Conservation (phyloP, 2,329 filamentous ascomycete genomes). For the Ceratocystis variospora region DNA sequence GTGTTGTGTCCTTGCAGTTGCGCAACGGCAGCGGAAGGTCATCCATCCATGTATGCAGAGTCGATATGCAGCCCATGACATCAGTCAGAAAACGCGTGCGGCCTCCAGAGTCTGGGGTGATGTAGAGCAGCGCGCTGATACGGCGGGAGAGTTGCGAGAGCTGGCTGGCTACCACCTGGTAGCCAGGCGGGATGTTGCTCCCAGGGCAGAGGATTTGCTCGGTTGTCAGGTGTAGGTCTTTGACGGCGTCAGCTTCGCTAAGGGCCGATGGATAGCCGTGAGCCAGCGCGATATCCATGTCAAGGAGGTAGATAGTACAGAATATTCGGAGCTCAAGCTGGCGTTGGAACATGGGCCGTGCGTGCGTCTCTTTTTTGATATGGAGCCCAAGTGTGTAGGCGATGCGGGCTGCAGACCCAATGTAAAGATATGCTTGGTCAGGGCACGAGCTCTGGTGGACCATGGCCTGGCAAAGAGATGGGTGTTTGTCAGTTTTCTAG, state of each 20-base stretch:
- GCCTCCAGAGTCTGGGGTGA: not conserved
- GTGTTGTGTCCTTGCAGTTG: slow-evolving; percentile 20
- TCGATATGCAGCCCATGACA: slow-evolving; percentile 20
- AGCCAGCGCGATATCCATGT: slow-evolving; percentile 23
- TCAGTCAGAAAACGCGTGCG: slow-evolving; percentile 19
- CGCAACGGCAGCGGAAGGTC: slow-evolving; percentile 22
- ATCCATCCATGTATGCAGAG: slow-evolving; percentile 21
- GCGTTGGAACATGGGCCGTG: slow-evolving; percentile 22
- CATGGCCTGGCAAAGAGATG: not conserved
- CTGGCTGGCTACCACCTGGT: slow-evolving; percentile 22
- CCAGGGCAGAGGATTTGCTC: slow-evolving; percentile 23
- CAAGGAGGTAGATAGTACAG: slow-evolving; percentile 23
- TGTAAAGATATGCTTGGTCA: slow-evolving; percentile 24
- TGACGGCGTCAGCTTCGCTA: slow-evolving; percentile 19
- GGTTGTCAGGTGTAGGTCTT: slow-evolving; percentile 9
- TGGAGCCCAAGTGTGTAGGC: slow-evolving; percentile 23
- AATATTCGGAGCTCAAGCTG: slow-evolving; percentile 23
- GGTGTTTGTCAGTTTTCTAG: not conserved
- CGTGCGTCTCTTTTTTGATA: slow-evolving; percentile 21
- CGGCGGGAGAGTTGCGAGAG: slow-evolving; percentile 22
- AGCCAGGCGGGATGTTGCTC: slow-evolving; percentile 23
- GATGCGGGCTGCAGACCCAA: slow-evolving; percentile 23
- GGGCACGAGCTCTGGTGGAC: slow-evolving; percentile 20
- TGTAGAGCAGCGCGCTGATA: slow-evolving; percentile 16
- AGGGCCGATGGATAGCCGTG: slow-evolving; percentile 24